These are phyloP conservation scores for Sicyos baderoa DNA, from an alignment of 306 rosid genomes.

Conservation along the genomic window DNA sequence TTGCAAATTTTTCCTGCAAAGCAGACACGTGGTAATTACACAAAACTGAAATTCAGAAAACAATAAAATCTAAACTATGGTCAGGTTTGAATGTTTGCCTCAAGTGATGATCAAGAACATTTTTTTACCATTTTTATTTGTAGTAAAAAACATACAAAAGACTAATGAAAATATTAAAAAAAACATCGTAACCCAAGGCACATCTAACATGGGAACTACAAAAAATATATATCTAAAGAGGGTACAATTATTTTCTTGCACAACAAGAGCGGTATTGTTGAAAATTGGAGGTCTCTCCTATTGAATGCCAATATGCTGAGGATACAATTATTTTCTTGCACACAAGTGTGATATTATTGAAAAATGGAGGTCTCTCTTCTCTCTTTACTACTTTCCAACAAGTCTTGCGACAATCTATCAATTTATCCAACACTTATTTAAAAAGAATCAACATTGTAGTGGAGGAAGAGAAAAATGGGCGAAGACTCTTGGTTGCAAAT, in stretches of 20 bases:
- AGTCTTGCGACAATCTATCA: neutral
- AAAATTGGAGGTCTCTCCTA: conserved; percentile 6
- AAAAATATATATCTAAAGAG: neutral
- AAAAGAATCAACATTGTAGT: neutral
- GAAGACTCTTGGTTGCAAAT: conserved; percentile 7
- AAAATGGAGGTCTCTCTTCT: neutral
- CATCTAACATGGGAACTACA: neutral
- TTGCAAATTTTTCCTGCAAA: conserved; percentile 73
- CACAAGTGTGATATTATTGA: neutral
- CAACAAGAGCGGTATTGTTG: neutral
- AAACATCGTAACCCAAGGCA: neutral
- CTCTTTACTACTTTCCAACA: neutral
- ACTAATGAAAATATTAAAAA: neutral
- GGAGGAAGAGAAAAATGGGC: neutral
- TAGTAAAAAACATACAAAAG: neutral
- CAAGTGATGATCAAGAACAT: conserved; percentile 3
- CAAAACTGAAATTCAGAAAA: conserved; percentile 9
- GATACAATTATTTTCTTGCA: neutral
- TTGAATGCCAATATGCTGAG: neutral
- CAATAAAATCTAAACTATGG: neutral
- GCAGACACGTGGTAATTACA: neutral
- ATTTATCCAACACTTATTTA: conserved; percentile 4
- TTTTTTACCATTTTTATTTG: neutral
- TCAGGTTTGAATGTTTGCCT: neutral
- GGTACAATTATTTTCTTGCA: no score